phyloP scores from a whole-genome alignment of 179 eudicot genomes.

The Silene vulgaris region DNA sequence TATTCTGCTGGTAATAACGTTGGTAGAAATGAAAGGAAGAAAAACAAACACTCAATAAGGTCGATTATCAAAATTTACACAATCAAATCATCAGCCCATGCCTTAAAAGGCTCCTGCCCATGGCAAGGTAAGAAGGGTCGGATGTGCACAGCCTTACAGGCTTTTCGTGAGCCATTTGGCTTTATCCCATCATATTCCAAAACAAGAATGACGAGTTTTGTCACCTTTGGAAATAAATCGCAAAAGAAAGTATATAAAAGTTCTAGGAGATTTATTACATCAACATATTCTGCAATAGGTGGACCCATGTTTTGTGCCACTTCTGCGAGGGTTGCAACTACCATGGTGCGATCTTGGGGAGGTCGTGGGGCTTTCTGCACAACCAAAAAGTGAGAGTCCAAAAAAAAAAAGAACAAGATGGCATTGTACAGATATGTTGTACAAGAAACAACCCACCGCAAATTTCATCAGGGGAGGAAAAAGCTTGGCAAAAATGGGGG shows the following conservation, averaged over 20 bases:
- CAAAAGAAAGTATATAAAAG: background rate
- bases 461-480: conserved; percentile 83
- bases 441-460: conserved; percentile 53
- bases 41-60: background rate
- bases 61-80: background rate
- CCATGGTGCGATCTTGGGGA: conserved; percentile 93
- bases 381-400: conserved; percentile 21
- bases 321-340: conserved; percentile 94
- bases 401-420: background rate
- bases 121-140: background rate
- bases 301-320: conserved; percentile 98
- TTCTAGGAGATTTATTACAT: conserved; percentile 42
- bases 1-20: background rate
- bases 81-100: conserved; percentile 1
- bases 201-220: background rate
- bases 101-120: background rate
- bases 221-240: background rate
- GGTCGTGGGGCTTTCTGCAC: conserved; percentile 86
- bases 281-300: conserved; percentile 76
- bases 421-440: background rate
- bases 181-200: background rate
- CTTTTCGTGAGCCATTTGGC: background rate
- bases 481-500: conserved; percentile 63
- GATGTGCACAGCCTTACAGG: background rate
- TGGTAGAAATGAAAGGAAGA: background rate